Conservation (phyloP, 2,329 filamentous ascomycete genomes). For the Coniochaeta sp. region DNA sequence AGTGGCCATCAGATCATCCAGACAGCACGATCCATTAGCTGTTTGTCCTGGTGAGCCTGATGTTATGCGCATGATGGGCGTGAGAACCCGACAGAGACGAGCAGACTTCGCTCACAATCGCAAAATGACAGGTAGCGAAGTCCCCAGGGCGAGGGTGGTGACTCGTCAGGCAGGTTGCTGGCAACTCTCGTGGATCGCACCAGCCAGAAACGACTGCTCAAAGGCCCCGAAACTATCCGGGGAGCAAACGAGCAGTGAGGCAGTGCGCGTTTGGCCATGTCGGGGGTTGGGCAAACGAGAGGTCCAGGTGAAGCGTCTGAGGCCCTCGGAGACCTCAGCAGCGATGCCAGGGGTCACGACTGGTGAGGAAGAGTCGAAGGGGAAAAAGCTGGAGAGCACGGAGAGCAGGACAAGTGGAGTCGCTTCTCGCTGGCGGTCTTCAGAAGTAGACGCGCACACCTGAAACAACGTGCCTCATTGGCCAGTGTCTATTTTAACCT, state of each 20-base stretch:
- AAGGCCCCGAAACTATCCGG: not conserved
- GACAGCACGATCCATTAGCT: not conserved
- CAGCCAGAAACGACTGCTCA: not conserved
- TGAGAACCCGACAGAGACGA: not conserved
- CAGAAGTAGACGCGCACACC: conserved; percentile 1
- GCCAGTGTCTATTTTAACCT: not conserved
- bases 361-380: not conserved
- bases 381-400: not conserved
- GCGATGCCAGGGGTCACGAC: conserved; percentile 1
- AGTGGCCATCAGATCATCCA: not conserved
- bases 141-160: not conserved
- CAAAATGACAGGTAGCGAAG: not conserved
- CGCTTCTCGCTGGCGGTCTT: not conserved
- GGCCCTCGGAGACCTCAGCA: not conserved
- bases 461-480: conserved; percentile 2
- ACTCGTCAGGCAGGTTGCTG: not conserved
- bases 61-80: not conserved
- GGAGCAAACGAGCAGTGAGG: conserved; percentile 7
- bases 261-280: conserved; percentile 11
- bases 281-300: conserved; percentile 10
- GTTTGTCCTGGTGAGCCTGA: not conserved
- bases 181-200: not conserved
- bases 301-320: conserved; percentile 14
- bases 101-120: not conserved
- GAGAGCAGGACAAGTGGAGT: not conserved